A percentile compares a stretch with the other conserved stretches of the same genome.
Conservation (phyloP, 306 rosid species). For the Cicer cuneatum region DNA sequence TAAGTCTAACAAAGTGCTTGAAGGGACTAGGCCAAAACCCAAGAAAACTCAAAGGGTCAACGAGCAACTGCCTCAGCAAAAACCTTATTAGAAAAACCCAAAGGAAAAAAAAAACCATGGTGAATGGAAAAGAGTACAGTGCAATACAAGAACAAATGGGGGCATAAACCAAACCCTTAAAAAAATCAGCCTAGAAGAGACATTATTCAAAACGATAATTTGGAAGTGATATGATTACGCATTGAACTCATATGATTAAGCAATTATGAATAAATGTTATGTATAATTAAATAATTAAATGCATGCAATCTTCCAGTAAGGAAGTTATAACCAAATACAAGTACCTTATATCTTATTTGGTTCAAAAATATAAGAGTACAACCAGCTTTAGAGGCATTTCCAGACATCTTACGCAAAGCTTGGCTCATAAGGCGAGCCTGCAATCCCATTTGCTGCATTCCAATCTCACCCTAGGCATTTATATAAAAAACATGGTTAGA, state of each 20-base stretch:
- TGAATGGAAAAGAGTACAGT: no score
- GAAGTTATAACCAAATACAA: slow-evolving; percentile 36
- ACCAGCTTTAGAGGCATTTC: slow-evolving; percentile 99
- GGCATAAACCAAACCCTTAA: no score
- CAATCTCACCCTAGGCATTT: slow-evolving; percentile 84
- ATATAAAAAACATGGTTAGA: slow-evolving; percentile 43
- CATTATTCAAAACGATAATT: no score
- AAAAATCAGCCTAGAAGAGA: no score
- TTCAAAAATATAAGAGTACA: slow-evolving; percentile 93
- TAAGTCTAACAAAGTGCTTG: no score
- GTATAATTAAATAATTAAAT: not conserved
- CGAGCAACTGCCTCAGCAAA: no score
- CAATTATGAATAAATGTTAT: not conserved
- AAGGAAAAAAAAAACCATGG: no score
- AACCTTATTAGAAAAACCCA: no score
- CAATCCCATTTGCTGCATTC: slow-evolving; percentile 99
- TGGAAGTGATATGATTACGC: not conserved
- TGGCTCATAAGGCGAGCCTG: slow-evolving; percentile 99
- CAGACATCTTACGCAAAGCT: slow-evolving; percentile 98
- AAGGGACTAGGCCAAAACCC: no score
- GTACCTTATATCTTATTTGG: slow-evolving; percentile 98
- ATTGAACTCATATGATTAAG: slow-evolving; percentile 26
- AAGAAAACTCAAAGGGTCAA: no score
- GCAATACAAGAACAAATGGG: no score
- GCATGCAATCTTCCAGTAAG: slow-evolving; percentile 15